These are phyloP conservation scores for Ligustrum vulgare DNA, from an alignment of 257 asterid genomes.

Conservation along the genomic window DNA sequence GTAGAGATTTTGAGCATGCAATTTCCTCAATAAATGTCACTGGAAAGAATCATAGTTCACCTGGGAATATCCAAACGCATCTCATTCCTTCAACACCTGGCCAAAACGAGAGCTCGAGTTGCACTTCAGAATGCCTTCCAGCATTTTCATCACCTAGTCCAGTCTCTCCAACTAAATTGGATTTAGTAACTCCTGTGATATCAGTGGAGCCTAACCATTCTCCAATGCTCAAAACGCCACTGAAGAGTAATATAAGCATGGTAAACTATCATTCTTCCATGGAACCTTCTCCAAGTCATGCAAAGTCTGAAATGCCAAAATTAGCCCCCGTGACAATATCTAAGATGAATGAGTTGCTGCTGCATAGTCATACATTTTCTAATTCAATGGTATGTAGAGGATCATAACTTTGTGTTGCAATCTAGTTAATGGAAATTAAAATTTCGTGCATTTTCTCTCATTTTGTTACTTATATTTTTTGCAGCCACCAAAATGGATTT, in stretches of 20 bases:
- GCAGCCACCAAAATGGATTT: conserved; percentile 30
- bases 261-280: neutral
- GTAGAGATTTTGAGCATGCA: neutral
- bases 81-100: neutral
- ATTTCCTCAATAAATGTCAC: neutral
- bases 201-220: neutral
- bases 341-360: conserved; percentile 40
- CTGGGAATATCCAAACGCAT: neutral
- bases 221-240: neutral
- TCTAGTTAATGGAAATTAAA: neutral
- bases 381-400: conserved; percentile 26
- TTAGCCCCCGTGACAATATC: conserved; percentile 29
- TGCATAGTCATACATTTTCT: conserved; percentile 23
- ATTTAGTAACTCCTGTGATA: neutral
- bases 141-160: neutral
- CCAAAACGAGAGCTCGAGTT: neutral
- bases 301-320: neutral
- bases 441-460: neutral
- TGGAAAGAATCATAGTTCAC: neutral
- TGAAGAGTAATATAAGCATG: neutral
- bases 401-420: neutral
- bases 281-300: neutral
- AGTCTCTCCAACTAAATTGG: neutral
- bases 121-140: neutral
- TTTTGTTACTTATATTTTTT: neutral